Evolutionary conservation across 805 yeast species (phyloP), one percentile per base, ranked within the genome.

Genomic region (Ogataea polymorpha): DNA sequence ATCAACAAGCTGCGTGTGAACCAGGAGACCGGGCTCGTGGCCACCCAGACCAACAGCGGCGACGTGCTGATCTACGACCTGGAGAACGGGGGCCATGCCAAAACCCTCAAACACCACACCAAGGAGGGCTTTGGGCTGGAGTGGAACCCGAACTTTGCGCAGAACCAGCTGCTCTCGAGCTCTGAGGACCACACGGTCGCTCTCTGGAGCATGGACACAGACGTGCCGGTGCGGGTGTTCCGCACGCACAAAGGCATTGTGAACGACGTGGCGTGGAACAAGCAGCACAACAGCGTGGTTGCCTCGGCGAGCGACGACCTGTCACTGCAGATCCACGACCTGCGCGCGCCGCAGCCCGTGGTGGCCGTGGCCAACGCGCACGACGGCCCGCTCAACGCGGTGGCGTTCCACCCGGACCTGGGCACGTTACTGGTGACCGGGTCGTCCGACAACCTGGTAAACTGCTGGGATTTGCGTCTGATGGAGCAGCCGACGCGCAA

Each of bases 291-390:
- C 41, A 54, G 67, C 21, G 40, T 84, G 23, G 75, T 86, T 51
- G 91, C 81, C 1, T 79, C 91, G 3, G 89, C 76, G 5, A 70
- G 87, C 23, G 95, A 86, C 58, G 89, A 83, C 55, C 67, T 67
- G 35, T 59, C 79, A 1, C 63, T 85, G 16, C 80, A 79, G 36
- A 65, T 88, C 27, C 78, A 75, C 48, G 91, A 84, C 55, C 62
- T 71, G 15, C 71, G 88, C 53, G 46, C 66, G 2, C 49, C 45
- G 5, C 50, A 44, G 5, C 75, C 80, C 3, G 69, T 72, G 4
- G 67, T 80, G 41, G 65, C 65, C 21, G 61, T 74, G 17, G 59
- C 68, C 18, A 68, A 71, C 35, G 79, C 78, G 1, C 82, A 77
- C 49, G 65, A 64, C 3, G 82, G 74, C 34, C 77, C 79, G n/a